Base-by-base conservation (phyloP, 2,329 filamentous ascomycete species). In the Fusarium scirpi region DNA sequence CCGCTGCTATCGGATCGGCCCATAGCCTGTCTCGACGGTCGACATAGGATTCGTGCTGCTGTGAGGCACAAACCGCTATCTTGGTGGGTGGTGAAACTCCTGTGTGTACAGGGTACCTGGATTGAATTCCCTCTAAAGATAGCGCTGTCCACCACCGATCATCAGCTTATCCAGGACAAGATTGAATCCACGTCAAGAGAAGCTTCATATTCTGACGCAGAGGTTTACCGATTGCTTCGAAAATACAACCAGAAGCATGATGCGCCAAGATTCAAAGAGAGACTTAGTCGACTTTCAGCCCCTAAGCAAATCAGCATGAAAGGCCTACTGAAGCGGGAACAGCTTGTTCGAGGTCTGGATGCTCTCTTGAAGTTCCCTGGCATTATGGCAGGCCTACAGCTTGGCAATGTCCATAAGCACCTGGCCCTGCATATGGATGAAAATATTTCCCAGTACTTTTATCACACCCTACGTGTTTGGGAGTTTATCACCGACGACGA, bases 11-110 rank as follows among this genome's bases (percentile, higher is more conserved):
- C 18, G 6, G 29, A 38, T 25, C 41, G 16, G n/a, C 52, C 20
- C 27, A 56, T 56, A 56, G 52, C 52, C 24, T 56, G 52, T 25
- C 52, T 56, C 24, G 52, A 56, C 22, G 52, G 52, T 10, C 27
- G 29, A 18, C 52, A 56, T 18, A 56, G 52, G 29, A 34, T 56
- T 18, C 27, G 52, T 34, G 52, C 52, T 15, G 29, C 29, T 18
- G 18, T 32, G 20, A 18, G 29, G 22, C 27, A 56, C 29, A 34
- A 38, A n/a, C 52, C 52, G 10, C 29, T 46, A 16, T 56, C 52
- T 20, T 56, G 52, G 52, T 56, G 52, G 52, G 52, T 46, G 41
- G 52, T 56, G 29, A 56, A 38, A 15, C 29, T 56, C 6, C 29
- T 34, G 29, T 46, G 52, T 18, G 52, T 56, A 6, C 41, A 46